Evolutionary conservation across 257 asterid species (phyloP).

Genomic region (Gentiana straminea): DNA sequence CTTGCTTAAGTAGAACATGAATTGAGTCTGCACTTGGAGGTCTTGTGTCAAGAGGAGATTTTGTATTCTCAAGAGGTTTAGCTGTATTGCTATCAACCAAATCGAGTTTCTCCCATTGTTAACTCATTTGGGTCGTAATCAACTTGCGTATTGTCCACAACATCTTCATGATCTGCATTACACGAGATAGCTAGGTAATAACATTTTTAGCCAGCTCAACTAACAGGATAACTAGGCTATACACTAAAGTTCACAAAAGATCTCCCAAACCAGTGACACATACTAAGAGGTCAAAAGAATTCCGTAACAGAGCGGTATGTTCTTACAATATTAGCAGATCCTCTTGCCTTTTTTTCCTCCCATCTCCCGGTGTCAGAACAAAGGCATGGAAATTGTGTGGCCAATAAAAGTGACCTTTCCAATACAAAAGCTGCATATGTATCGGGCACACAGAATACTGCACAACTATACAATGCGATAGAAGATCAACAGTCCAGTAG

Average conservation of each 20-base stretch:
- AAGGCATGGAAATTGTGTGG: background rate
- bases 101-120: constrained; percentile 81
- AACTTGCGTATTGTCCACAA: constrained; percentile 28
- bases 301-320: too few relatives aligned
- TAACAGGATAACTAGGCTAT: background rate
- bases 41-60: constrained; percentile 25
- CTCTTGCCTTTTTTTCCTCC: too few relatives aligned
- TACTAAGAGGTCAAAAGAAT: too few relatives aligned
- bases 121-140: constrained; percentile 58
- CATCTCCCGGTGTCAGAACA: too few relatives aligned
- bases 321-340: too few relatives aligned
- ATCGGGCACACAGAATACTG: too few relatives aligned
- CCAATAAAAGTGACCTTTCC: too few relatives aligned
- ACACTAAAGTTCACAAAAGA: background rate
- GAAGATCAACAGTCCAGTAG: too few relatives aligned
- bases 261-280: background rate
- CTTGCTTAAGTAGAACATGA: constrained; percentile 77
- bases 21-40: constrained; percentile 94
- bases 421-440: too few relatives aligned
- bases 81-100: constrained; percentile 28
- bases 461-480: too few relatives aligned
- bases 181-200: constrained; percentile 6
- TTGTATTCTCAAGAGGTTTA: constrained; percentile 19
- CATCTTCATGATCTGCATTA: constrained; percentile 36
- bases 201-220: background rate